Conservation (phyloP, 169 alveolate species). For the Besnoitia besnoiti region DNA sequence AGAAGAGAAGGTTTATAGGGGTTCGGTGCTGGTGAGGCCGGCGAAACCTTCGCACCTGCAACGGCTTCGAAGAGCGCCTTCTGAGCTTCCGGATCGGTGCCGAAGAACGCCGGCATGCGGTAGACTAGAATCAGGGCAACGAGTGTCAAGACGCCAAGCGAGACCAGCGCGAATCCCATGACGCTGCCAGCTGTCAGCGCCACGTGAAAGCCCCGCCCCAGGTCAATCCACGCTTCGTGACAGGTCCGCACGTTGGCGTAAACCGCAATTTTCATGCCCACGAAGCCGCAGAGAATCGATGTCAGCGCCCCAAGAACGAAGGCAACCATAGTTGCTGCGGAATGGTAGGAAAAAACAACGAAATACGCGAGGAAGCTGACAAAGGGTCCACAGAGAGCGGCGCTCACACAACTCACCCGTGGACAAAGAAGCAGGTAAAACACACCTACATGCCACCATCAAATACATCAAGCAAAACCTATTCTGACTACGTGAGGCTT, state of each 20-base stretch:
- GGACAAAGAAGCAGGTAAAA: too few relatives aligned
- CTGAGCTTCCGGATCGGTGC: constrained; percentile 55
- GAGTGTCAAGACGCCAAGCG: constrained; percentile 82
- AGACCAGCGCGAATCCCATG: constrained; percentile 88
- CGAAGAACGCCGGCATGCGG: constrained; percentile 50
- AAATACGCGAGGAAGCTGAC: neutral
- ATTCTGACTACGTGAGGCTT: too few relatives aligned
- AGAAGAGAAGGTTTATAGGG: too few relatives aligned
- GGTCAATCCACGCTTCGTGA: constrained; percentile 79
- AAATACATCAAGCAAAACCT: too few relatives aligned
- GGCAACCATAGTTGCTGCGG: constrained; percentile 81
- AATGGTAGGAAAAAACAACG: neutral
- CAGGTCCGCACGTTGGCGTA: constrained; percentile 87
- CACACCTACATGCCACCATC: too few relatives aligned
- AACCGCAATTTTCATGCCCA: constrained; percentile 89
- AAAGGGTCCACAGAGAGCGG: too few relatives aligned
- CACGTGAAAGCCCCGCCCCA: constrained; percentile 81
- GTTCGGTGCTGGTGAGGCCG: too few relatives aligned
- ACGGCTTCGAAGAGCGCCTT: constrained; percentile 79
- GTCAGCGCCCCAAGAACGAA: constrained; percentile 89
- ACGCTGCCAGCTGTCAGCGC: constrained; percentile 89
- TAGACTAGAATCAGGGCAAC: constrained; percentile 74
- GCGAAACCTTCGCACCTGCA: constrained; percentile 81
- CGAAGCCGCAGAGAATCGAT: constrained; percentile 88
- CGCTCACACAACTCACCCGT: too few relatives aligned